Evolutionary conservation across 371 early-diverging fungal genomes (phyloP), one percentile per base, ranked within the genome.

Genomic region (Entomophthora muscae): DNA sequence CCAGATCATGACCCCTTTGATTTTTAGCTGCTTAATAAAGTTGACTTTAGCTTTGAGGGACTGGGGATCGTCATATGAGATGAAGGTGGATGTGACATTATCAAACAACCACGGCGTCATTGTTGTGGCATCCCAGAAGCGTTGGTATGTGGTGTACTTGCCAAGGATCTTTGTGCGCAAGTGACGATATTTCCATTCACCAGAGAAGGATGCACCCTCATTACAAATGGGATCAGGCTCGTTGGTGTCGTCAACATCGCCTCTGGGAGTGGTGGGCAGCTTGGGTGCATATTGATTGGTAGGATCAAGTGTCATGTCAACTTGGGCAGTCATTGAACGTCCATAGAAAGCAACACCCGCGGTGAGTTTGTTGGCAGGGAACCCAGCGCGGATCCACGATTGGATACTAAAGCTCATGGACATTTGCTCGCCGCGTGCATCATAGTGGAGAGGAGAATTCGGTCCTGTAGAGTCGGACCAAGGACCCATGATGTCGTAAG

Each of bases 91-190:
- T 33, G 71, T 69, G 0, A 70, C 61, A 1, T 76, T 69, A 56
- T 82, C 80, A 72, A 79, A 84, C 63, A 85, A 67, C 86, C 86
- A 84, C 26, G 85, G 85, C 0, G 85, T 84, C 67, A 77, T 67
- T n/a, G 82, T 73, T 12, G 67, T 67, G 24, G 73, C 64, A 59
- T 85, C 87, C 83, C 81, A 83, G 64, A 78, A 68, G 23, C 81
- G 77, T 13, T 68, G 66, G 78, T 77, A 83, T 1, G 81, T 79
- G 2, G 76, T 68, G 1, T 69, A 67, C 0, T 72, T 73, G 51
- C 83, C 54, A 27, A 65, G 32, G 31, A 65, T 65, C 79, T 72
- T 82, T 76, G 21, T 76, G 78, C 85, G 75, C 67, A 88, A 64
- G 66, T 83, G 76, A 60, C 73, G 73, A 71, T 75, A 86, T 62